phyloP scores from a whole-genome alignment of 306 rosid genomes.

The Vigna mungo region DNA sequence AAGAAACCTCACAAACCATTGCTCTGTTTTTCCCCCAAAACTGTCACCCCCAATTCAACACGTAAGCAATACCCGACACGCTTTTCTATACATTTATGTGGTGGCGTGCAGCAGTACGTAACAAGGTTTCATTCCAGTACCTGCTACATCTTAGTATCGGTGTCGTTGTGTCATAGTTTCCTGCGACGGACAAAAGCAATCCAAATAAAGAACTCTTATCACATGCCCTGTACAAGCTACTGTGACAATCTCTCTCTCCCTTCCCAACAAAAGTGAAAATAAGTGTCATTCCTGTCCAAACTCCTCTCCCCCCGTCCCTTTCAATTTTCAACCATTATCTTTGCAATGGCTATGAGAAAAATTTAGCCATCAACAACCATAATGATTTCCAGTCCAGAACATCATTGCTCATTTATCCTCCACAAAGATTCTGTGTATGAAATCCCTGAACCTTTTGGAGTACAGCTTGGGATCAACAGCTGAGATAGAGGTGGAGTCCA shows the following conservation, averaged over 20 bases:
- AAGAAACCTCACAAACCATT: constrained; percentile 50
- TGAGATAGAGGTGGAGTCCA: constrained; percentile 66
- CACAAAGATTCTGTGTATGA: constrained; percentile 66
- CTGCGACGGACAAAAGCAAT: constrained; percentile 29
- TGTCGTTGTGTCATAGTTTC: background rate
- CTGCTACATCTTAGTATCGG: constrained; percentile 3
- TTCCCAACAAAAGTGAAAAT: constrained; percentile 27
- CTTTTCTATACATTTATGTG: background rate
- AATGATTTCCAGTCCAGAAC: constrained; percentile 34
- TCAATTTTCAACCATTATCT: constrained; percentile 18
- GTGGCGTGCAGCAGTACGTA: too few relatives aligned
- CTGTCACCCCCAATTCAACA: constrained; percentile 28
- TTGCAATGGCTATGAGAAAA: constrained; percentile 57
- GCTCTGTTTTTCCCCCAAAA: constrained; percentile 23
- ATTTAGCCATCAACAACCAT: constrained; percentile 49
- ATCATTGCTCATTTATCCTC: constrained; percentile 53
- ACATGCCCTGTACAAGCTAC: constrained; percentile 48
- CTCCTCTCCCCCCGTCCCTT: background rate
- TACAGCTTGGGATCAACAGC: constrained; percentile 68
- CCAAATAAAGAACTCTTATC: constrained; percentile 31
- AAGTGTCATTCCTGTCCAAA: constrained; percentile 17
- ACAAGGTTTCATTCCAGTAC: background rate
- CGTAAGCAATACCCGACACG: constrained; percentile 3
- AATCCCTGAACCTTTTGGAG: constrained; percentile 63
- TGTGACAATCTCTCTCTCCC: constrained; percentile 29